A percentile compares a stretch with the other conserved stretches of the same genome.
Conservation (phyloP, 1,284 basidiomycete species). For the Cutaneotrichosporon daszewskae region DNA sequence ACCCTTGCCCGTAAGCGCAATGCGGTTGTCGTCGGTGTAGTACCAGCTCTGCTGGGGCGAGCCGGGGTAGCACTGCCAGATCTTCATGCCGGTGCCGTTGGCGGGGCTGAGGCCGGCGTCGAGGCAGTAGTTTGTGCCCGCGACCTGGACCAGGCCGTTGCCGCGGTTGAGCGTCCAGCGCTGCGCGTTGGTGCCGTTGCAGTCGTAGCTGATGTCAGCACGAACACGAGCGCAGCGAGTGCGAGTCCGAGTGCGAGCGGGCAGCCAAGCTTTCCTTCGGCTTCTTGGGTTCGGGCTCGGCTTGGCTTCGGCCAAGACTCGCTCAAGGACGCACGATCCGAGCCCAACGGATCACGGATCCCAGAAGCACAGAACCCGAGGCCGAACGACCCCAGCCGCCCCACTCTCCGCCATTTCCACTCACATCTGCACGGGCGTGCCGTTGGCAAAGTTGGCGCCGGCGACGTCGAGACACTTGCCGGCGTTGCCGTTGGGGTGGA, state of each 20-base stretch:
- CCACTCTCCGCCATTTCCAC: no score
- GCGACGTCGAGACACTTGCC: slow-evolving; percentile 30
- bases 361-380: no score
- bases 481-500: slow-evolving; percentile 32
- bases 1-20: slow-evolving; percentile 3
- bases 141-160: slow-evolving; percentile 22
- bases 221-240: slow-evolving; percentile 4
- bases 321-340: no score
- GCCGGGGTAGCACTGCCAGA: slow-evolving; percentile 14
- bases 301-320: no score
- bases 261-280: no score
- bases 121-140: slow-evolving; percentile 31
- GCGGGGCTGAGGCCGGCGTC: slow-evolving; percentile 21
- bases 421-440: slow-evolving; percentile 17
- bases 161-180: slow-evolving; percentile 21
- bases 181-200: slow-evolving; percentile 31
- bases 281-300: no score
- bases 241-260: no score
- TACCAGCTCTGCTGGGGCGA: slow-evolving; percentile 15
- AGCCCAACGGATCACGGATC: no score
- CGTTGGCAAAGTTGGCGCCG: slow-evolving; percentile 15
- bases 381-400: no score
- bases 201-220: slow-evolving; percentile 18
- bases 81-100: slow-evolving; percentile 15
- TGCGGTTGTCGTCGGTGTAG: slow-evolving; percentile 12